Percentiles rank a stretch among this genome's conserved stretches.
Evolutionary conservation across 495 filamentous ascomycete species (phyloP).

Genomic region (Trypethelium eluteriae): DNA sequence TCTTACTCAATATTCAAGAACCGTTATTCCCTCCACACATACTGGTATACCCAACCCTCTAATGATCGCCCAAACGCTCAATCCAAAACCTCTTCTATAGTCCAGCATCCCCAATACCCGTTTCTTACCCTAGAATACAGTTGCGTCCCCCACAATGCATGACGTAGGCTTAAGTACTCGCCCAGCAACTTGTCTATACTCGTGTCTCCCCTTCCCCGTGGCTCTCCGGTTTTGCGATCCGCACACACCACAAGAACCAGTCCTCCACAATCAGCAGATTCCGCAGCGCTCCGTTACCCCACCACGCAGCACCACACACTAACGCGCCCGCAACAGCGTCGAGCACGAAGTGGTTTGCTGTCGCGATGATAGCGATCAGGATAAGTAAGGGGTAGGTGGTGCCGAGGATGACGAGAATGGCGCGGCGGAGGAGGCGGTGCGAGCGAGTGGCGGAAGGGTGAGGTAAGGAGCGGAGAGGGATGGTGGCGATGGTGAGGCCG

Average conservation of each 20-base stretch:
- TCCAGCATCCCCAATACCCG: background rate
- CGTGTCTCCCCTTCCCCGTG: background rate
- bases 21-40: background rate
- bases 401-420: conserved; percentile 42
- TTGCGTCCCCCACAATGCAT: background rate
- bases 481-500: conserved; percentile 56
- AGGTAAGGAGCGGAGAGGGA: conserved; percentile 38
- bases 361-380: conserved; percentile 55
- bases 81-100: background rate
- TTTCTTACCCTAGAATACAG: background rate
- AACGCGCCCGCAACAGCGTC: conserved; percentile 60
- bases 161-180: too few relatives aligned
- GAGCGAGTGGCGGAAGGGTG: conserved; percentile 28
- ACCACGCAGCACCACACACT: conserved; percentile 52
- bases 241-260: conserved; percentile 54
- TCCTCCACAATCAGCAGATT: conserved; percentile 58
- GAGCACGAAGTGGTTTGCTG: conserved; percentile 60
- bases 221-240: conserved; percentile 51
- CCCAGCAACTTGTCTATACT: background rate
- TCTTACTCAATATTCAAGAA: background rate
- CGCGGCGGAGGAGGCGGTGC: conserved; percentile 33
- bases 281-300: conserved; percentile 51
- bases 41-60: too few relatives aligned
- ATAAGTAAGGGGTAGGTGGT: conserved; percentile 52
- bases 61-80: too few relatives aligned